phyloP scores from a whole-genome alignment of 148 eudicot genomes.

The Amaranthus cruentus region DNA sequence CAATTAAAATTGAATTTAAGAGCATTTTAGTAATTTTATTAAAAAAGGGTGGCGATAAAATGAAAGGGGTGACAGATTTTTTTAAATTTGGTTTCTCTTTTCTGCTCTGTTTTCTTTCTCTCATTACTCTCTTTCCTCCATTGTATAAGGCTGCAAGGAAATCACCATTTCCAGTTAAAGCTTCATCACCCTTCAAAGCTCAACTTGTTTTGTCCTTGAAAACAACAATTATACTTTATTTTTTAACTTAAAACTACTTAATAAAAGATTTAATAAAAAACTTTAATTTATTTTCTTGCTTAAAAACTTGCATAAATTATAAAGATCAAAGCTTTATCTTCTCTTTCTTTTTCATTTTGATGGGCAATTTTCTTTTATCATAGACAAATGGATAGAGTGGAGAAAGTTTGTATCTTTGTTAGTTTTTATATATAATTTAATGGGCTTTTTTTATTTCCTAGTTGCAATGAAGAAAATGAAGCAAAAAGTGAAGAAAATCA shows the following conservation, averaged over 20 bases:
- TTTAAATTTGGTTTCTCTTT: neutral
- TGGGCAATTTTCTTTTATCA: neutral
- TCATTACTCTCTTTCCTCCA: constrained; percentile 4
- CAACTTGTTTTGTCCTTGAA: neutral
- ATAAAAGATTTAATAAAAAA: too few species aligned
- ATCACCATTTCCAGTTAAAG: constrained; percentile 34
- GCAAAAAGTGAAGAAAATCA: neutral
- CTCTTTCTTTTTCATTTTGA: neutral
- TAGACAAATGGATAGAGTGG: too few species aligned
- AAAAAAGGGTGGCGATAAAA: too few species aligned
- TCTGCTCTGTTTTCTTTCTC: constrained; percentile 19
- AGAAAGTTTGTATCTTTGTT: neutral
- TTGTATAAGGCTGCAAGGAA: constrained; percentile 50
- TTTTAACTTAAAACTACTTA: too few species aligned
- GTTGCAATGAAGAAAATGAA: neutral
- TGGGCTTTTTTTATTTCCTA: neutral
- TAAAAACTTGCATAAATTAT: too few species aligned
- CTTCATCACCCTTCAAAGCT: neutral
- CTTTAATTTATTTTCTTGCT: too few species aligned
- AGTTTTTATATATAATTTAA: neutral
- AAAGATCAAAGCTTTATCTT: neutral
- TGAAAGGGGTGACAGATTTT: too few species aligned
- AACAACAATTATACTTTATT: neutral
- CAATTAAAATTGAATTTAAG: too few species aligned
- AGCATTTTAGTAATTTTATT: too few species aligned